Conservation (phyloP, 208 protist species). For the Acanthamoeba triangularis region DNA sequence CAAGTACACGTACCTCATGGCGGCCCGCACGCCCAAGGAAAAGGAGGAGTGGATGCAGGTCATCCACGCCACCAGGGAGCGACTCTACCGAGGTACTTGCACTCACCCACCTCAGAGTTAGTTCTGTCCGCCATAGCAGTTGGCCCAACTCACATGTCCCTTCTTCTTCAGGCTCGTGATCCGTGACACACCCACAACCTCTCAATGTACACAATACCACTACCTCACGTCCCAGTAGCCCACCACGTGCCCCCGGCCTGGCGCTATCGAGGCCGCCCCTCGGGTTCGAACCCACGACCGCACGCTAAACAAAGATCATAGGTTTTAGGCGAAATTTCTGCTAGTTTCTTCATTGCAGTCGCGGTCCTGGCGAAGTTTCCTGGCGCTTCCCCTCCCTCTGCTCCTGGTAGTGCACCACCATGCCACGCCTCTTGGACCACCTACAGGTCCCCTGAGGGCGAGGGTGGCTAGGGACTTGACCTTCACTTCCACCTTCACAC, state of each 20-base stretch:
- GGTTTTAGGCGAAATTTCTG: neutral
- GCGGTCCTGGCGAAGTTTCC: too few relatives aligned
- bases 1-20: constrained; percentile 59
- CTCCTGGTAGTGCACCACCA: neutral
- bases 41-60: constrained; percentile 64
- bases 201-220: too few relatives aligned
- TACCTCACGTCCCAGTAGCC: too few relatives aligned
- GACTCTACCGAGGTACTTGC: constrained; percentile 27
- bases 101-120: too few relatives aligned
- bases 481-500: too few relatives aligned
- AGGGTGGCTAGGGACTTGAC: too few relatives aligned
- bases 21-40: neutral
- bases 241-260: too few relatives aligned
- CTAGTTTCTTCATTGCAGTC: neutral
- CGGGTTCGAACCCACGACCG: neutral
- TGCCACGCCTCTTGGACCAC: too few relatives aligned
- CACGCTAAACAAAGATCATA: neutral
- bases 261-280: too few relatives aligned
- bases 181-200: too few relatives aligned
- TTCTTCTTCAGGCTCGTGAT: neutral
- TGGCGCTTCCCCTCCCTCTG: neutral
- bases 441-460: too few relatives aligned
- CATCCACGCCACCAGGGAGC: constrained; percentile 46
- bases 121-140: neutral
- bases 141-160: neutral